Base-by-base conservation (phyloP, 1,139 yeast species). In the Kurtzmaniella quercitrusa region DNA sequence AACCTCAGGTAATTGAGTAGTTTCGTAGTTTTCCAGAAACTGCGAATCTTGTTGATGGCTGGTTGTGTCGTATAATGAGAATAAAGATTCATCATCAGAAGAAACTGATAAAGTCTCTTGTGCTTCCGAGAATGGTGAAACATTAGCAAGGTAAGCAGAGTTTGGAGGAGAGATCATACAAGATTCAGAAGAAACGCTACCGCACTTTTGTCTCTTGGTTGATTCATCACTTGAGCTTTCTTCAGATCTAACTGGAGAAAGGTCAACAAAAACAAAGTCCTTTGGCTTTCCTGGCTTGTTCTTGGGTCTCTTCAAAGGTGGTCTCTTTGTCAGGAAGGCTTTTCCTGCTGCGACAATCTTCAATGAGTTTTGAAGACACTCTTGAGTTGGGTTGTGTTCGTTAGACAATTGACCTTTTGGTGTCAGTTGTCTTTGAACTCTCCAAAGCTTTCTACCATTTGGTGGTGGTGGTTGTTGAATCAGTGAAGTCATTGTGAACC, bases 181-280 rank as follows among this genome's bases (percentile, higher is more conserved):
- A 23, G 43, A 40, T n/a, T 47, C 37, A 15, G 43, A 38, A 5
- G 46, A 33, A 34, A 40, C 25, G 12, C 43, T 31, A 12, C 29
- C 8, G n/a, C 17, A 15, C 41, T 38, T 31, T 25, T 38, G 45
- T 23, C 14, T 42, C 36, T 21, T 38, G 31, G 39, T 46, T 23
- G 27, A 39, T 18, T 36, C 47, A 27, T 49, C 57, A 11, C 18
- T 31, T 10, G 10, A 14, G 18, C 44, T 48, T 16, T 60, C 65
- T 17, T 58, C 68, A 38, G 52, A 61, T 60, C 75, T 75, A 38
- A 70, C 70, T 18, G 82, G 82, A 16, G 79, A 73, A 48, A 77
- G 65, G 53, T 77, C 81, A 38, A 77, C 81, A 54, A 77, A 77
- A 16, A 77, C 80, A 50, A 75, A 77, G 54, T 75, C 79, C 55